Base-by-base conservation (phyloP, 371 early-diverging fungal species). In the Mortierella sp. region DNA sequence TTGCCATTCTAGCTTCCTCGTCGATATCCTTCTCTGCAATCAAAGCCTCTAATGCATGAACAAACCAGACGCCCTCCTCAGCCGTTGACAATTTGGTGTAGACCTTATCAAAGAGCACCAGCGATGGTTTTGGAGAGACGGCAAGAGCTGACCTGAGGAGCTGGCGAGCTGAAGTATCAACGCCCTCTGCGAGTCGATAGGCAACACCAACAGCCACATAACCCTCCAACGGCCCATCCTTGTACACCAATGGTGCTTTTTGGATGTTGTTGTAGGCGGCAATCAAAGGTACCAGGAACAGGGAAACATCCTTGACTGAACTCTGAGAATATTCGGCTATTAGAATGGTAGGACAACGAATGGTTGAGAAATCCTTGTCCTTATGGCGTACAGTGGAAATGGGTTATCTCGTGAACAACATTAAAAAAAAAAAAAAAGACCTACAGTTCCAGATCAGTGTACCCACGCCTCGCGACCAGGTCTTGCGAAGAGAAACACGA, bases 101-200 rank as follows among this genome's bases (percentile, higher is more conserved):
- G 21, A 92, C 88, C 79, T 91, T 92, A 59, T 94, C 95, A 86
- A 90, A 90, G 49, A 94, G 72, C 31, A 94, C 81, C 61, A 92
- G 90, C 14, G 94, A 90, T 43, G 88, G 85, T 61, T 91, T 92
- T 46, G 83, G 84, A 31, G 72, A 62, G 9, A 78, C 63, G 12
- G 65, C 71, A 49, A 81, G 69, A 31, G 76, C 76, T 6, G 68
- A 78, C 30, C 67, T 63, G 64, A 69, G 50, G 24, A 68, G 65
- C 28, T 71, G 72, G 16, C 64, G 69, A 31, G 64, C 63, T 1
- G 67, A 55, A 5, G 71, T 67, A 43, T 67, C 76, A 18, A 67
- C 70, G n/a, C 34, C 50, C 28, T 69, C 61, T 2, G 76, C 62
- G 55, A 64, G 53, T 13, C 67, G 54, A 23, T 73, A 65, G 18